Conservation (phyloP, 352 stramenopile species). For the Globisporangium paddicum region DNA sequence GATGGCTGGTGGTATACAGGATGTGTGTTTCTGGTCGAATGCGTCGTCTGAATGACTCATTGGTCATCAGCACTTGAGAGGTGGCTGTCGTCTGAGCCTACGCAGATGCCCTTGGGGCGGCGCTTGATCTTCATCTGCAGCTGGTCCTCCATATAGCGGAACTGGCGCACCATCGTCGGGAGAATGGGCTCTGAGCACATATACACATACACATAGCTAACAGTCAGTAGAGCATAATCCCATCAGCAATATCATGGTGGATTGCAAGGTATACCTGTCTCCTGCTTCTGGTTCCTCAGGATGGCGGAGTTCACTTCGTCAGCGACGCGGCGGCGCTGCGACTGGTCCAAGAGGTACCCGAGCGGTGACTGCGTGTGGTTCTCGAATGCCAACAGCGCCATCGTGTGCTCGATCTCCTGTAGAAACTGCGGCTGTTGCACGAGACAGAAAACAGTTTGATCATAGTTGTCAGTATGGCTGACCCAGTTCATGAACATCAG, state of each 20-base stretch:
- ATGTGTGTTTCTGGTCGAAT: neutral
- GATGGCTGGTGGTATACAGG: neutral
- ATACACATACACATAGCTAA: constrained; percentile 4
- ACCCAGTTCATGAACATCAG: neutral
- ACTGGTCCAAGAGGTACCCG: constrained; percentile 50
- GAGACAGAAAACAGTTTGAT: neutral
- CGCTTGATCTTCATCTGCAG: constrained; percentile 59
- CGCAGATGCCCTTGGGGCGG: constrained; percentile 36
- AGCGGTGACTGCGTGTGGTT: constrained; percentile 55
- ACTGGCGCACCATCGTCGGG: constrained; percentile 71
- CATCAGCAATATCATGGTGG: neutral
- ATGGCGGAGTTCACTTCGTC: constrained; percentile 77
- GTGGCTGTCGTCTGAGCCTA: constrained; percentile 29
- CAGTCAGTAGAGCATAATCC: neutral
- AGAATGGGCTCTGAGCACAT: constrained; percentile 79
- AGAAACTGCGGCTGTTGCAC: constrained; percentile 48
- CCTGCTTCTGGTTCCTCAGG: constrained; percentile 65
- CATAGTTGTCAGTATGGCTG: neutral
- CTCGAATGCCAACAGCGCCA: constrained; percentile 74
- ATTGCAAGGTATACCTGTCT: constrained; percentile 38
- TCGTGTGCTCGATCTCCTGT: constrained; percentile 74
- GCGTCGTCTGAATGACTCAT: neutral
- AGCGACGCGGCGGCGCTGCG: constrained; percentile 57
- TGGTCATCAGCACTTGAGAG: neutral
- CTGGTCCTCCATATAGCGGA: constrained; percentile 76